phyloP scores from a whole-genome alignment of 768 basidiomycete genomes.

The Trichaptum fuscoviolaceum region DNA sequence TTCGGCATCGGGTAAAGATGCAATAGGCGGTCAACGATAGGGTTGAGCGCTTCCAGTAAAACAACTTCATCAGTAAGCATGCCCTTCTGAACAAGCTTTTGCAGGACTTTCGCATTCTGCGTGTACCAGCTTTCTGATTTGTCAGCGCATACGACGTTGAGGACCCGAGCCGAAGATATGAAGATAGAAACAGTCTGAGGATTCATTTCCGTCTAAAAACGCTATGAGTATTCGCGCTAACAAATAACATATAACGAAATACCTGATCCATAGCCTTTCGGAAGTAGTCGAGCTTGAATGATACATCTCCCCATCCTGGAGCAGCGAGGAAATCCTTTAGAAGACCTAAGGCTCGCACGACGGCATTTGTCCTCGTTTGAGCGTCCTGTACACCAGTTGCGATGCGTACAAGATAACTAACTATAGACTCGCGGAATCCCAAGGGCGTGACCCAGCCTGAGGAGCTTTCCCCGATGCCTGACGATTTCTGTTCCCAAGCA shows the following conservation, averaged over 20 bases:
- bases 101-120: slow-evolving; percentile 64
- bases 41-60: slow-evolving; percentile 77
- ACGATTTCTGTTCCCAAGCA: slow-evolving; percentile 82
- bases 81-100: slow-evolving; percentile 84
- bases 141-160: slow-evolving; percentile 79
- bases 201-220: slow-evolving; percentile 61
- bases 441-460: slow-evolving; percentile 68
- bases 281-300: slow-evolving; percentile 89
- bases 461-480: slow-evolving; percentile 17
- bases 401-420: slow-evolving; percentile 92
- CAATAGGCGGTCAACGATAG: slow-evolving; percentile 78
- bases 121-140: slow-evolving; percentile 82
- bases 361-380: slow-evolving; percentile 35
- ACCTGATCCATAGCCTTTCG: slow-evolving; percentile 79
- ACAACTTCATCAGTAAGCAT: slow-evolving; percentile 72
- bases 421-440: slow-evolving; percentile 80
- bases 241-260: slow-evolving; percentile 17
- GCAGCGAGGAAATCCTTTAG: slow-evolving; percentile 78
- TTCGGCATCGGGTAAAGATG: slow-evolving; percentile 72
- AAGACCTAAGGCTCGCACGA: slow-evolving; percentile 59
- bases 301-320: slow-evolving; percentile 86
- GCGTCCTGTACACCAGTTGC: slow-evolving; percentile 63
- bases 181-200: slow-evolving; percentile 66
- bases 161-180: slow-evolving; percentile 78
- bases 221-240: background rate